A percentile compares a stretch with the other conserved stretches of the same genome.
phyloP scores from a whole-genome alignment of 306 rosid genomes.

The Prunus davidiana region DNA sequence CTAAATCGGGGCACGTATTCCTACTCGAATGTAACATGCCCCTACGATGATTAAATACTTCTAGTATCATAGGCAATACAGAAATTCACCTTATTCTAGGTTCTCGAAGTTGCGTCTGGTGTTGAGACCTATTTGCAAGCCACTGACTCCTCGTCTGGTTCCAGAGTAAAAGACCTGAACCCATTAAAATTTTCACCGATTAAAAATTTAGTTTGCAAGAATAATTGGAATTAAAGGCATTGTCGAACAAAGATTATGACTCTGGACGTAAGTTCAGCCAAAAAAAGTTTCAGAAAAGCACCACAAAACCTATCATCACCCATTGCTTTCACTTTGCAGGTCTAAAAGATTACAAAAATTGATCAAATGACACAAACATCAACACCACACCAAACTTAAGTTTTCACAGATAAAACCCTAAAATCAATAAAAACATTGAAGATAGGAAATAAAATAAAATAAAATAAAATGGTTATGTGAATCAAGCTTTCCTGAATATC shows the following conservation, averaged over 20 bases:
- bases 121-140: conserved; percentile 49
- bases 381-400: background rate
- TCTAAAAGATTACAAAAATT: background rate
- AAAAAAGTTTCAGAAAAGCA: background rate
- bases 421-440: background rate
- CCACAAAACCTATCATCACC: background rate
- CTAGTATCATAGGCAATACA: background rate
- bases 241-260: background rate
- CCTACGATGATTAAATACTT: background rate
- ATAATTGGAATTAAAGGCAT: background rate
- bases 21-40: background rate
- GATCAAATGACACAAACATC: background rate
- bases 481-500: background rate
- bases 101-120: conserved; percentile 41
- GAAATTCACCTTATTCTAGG: conserved; percentile 60
- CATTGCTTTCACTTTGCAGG: background rate
- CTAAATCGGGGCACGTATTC: background rate
- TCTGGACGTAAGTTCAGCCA: background rate
- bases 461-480: background rate
- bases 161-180: conserved; percentile 80
- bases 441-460: background rate
- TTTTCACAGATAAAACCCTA: background rate
- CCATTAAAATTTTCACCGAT: conserved; percentile 10
- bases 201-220: conserved; percentile 4
- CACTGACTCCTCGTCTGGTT: conserved; percentile 72